Percentiles rank a stretch among this genome's conserved stretches.
Conservation (phyloP, 23 red algal genomes). For the Agarophyton chilense region DNA sequence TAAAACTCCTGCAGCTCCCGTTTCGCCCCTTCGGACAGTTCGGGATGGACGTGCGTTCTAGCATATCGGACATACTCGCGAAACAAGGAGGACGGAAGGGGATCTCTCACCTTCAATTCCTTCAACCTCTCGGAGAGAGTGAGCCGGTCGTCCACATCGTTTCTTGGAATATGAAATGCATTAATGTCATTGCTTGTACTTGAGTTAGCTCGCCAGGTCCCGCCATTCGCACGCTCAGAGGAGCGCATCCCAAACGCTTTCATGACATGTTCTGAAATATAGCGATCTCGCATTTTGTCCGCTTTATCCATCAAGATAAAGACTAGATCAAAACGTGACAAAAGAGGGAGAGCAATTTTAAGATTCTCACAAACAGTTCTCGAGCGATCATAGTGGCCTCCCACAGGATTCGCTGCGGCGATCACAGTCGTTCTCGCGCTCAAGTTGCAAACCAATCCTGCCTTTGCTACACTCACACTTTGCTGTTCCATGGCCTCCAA, state of each 20-base stretch:
- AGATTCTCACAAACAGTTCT: slow-evolving; percentile 96
- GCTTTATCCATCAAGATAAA: slow-evolving; percentile 96
- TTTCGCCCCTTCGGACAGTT: slow-evolving; percentile 79
- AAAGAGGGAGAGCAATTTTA: slow-evolving; percentile 86
- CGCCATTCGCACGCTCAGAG: slow-evolving; percentile 11
- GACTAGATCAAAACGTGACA: slow-evolving; percentile 96
- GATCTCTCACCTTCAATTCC: slow-evolving; percentile 42
- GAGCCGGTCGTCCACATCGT: background rate
- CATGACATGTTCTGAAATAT: slow-evolving; percentile 91
- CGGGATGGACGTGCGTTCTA: slow-evolving; percentile 64
- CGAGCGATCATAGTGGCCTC: slow-evolving; percentile 92
- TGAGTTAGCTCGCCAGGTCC: background rate
- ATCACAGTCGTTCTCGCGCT: slow-evolving; percentile 91
- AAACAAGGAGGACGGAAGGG: slow-evolving; percentile 50
- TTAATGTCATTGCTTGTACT: background rate
- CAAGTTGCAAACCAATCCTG: slow-evolving; percentile 91
- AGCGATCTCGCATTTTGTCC: slow-evolving; percentile 78
- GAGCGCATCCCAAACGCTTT: slow-evolving; percentile 79
- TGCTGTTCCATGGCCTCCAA: slow-evolving; percentile 99
- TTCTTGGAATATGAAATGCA: background rate
- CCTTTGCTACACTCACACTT: slow-evolving; percentile 95
- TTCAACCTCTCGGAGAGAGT: slow-evolving; percentile 54
- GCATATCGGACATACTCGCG: slow-evolving; percentile 85
- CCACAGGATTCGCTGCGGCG: slow-evolving; percentile 95
- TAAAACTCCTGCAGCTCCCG: slow-evolving; percentile 80